Evolutionary conservation across 2,329 filamentous ascomycete species (phyloP), one percentile per base, ranked within the genome.

Genomic region (Bipolaris zeicola): DNA sequence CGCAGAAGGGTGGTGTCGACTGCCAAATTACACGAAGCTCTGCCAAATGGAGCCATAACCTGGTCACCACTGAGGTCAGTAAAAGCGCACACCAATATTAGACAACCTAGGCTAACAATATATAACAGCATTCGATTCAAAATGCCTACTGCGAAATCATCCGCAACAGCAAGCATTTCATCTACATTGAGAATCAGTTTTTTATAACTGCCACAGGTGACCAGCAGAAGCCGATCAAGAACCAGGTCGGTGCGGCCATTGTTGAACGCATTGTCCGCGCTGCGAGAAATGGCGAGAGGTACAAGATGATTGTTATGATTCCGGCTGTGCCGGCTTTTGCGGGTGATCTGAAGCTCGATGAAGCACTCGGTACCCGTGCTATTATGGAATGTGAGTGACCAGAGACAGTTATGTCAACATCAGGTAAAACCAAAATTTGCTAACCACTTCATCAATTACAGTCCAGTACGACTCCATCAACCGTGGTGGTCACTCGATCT

Each of bases 171-270:
- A 79, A 87, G 68, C 87, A 92, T 71, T 92, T 89, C 68, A 77
- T 93, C 56, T 93, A 92, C 74, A 92, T 93, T 34, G 89, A 93
- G 73, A 92, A 93, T 68, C 87, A 91, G 81, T 95, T 95, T 79
- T 95, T 95, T 81, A 95, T 95, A 76, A 95, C 91, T 0, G 89
- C 90, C 2, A 93, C 90, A 1, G 82, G 69, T n/a, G 82, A 89
- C 51, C 78, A 86, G 54, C 90, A 92, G 71, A 82, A 83, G 59
- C 89, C 91, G 0, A 85, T 96, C 43, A 83, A 82, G 67, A 95
- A 96, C 77, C 87, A 88, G 73, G 89, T 96, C 58, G 91, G 91
- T 43, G 86, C 85, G 5, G 89, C 89, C 26, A 89, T 96, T 48
- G 91, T 92, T 6, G 87, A 92, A 62, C 86, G 91, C 34, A 89